Conservation (phyloP, 1,284 basidiomycete species). For the Tilletia setariae region DNA sequence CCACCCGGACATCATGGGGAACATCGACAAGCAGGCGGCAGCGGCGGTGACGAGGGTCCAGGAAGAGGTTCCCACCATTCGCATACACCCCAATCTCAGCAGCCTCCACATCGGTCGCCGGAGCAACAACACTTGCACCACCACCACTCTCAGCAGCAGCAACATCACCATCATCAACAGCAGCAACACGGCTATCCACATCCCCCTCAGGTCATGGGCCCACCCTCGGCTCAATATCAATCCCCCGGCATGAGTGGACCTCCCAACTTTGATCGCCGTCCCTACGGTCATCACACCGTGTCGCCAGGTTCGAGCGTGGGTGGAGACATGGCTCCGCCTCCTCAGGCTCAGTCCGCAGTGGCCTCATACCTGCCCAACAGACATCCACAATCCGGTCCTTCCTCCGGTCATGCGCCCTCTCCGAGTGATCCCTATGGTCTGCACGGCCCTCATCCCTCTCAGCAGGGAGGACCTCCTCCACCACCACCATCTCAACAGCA, state of each 20-base stretch:
- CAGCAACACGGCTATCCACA: not conserved
- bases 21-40: too few species aligned
- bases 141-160: not conserved
- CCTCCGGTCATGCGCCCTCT: not conserved
- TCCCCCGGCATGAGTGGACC: not conserved
- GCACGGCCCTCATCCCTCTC: not conserved
- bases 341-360: not conserved
- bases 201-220: not conserved
- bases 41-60: too few species aligned
- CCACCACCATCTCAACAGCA: not conserved
- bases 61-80: not conserved
- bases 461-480: not conserved
- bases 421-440: not conserved
- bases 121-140: slow-evolving; percentile 4
- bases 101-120: not conserved
- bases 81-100: slow-evolving; percentile 6
- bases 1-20: too few species aligned
- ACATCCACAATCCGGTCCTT: not conserved
- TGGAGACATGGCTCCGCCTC: not conserved
- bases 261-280: not conserved
- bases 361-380: not conserved
- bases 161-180: not conserved
- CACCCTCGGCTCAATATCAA: not conserved
- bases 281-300: not conserved
- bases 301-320: not conserved